phyloP scores from a whole-genome alignment of 345 rosid species.

The Streptanthus diversifolius region DNA sequence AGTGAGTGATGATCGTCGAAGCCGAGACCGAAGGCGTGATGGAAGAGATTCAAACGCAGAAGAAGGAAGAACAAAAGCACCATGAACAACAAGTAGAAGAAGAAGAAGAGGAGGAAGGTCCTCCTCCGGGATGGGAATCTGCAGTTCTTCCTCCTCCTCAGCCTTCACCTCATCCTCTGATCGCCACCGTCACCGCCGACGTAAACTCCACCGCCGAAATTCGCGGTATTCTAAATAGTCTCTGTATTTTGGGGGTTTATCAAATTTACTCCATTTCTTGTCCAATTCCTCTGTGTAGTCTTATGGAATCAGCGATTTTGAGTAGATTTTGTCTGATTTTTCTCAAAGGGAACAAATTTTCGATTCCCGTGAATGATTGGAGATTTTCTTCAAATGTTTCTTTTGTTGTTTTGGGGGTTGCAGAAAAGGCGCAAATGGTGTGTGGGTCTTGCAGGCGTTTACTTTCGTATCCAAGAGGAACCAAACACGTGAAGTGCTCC shows the following conservation, averaged over 20 bases:
- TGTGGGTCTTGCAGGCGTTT: conserved; percentile 86
- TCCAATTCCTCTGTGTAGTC: background rate
- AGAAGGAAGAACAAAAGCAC: conserved; percentile 4
- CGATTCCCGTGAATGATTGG: conserved; percentile 4
- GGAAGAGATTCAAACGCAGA: conserved; percentile 17
- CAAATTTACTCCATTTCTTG: background rate
- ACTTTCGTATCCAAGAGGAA: conserved; percentile 71
- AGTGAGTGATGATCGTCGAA: too few relatives aligned
- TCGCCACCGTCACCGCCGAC: conserved; percentile 11
- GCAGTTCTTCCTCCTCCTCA: conserved; percentile 12
- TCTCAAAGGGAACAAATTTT: background rate
- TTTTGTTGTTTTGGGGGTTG: background rate
- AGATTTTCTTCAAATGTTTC: too few relatives aligned
- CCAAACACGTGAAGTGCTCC: conserved; percentile 59
- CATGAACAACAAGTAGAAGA: background rate
- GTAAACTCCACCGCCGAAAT: background rate
- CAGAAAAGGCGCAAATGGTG: conserved; percentile 82
- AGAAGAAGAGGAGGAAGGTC: conserved; percentile 33
- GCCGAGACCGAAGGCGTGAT: conserved; percentile 6
- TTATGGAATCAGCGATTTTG: background rate
- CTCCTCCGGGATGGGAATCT: conserved; percentile 42
- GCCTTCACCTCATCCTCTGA: background rate
- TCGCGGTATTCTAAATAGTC: background rate
- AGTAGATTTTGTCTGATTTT: too few relatives aligned
- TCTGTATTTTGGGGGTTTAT: background rate